Conservation (phyloP, 306 rosid genomes). For the Quercus berberidifolia region DNA sequence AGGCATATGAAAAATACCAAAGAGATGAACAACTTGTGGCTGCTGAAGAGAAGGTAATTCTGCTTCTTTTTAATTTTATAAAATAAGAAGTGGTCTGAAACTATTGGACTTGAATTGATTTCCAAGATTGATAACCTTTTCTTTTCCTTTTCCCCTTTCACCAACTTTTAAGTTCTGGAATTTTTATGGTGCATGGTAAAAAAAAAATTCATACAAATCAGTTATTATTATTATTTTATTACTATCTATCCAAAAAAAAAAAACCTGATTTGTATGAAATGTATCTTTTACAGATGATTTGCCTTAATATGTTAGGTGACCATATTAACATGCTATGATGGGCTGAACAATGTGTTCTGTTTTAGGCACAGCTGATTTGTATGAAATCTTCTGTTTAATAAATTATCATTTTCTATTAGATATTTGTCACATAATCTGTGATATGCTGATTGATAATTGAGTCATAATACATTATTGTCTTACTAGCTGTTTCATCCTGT, state of each 20-base stretch:
- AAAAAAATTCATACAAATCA: too few relatives aligned
- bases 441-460: not conserved
- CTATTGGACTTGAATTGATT: not conserved
- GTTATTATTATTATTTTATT: too few relatives aligned
- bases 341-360: not conserved
- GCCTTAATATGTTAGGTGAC: not conserved
- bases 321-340: not conserved
- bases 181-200: not conserved
- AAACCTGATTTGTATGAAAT: not conserved
- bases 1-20: conserved; percentile 79
- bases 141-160: not conserved
- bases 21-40: conserved; percentile 58
- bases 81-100: conserved; percentile 28
- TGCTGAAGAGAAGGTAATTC: conserved; percentile 56
- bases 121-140: not conserved
- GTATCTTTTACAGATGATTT: not conserved
- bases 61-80: not conserved
- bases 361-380: too few relatives aligned
- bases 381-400: too few relatives aligned
- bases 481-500: not conserved
- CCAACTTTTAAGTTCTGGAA: not conserved
- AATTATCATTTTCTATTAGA: too few relatives aligned
- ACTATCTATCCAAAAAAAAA: too few relatives aligned
- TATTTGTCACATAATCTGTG: not conserved
- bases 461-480: not conserved